Evolutionary conservation across 2,329 filamentous ascomycete genomes (phyloP), one percentile per base, ranked within the genome.

Genomic region (Hypoxylon sp.): DNA sequence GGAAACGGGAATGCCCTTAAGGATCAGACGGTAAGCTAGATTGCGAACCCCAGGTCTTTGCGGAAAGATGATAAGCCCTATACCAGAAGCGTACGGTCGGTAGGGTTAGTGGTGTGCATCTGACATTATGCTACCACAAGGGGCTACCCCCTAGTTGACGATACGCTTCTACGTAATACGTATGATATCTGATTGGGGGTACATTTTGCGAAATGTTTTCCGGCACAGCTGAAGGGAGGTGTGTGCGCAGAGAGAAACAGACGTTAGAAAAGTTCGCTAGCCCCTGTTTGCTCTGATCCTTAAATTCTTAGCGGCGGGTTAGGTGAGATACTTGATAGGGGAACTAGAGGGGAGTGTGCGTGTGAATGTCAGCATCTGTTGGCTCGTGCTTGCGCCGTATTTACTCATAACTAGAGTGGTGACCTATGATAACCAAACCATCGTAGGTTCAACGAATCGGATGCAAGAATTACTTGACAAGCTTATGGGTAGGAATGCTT

Each of bases 271-370:
- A 63, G 26, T 9, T 17, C 44, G 53, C 26, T 51, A 29, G 42
- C 54, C 66, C 63, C 53, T 65, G 61, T 55, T n/a, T 19, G 14
- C 19, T 62, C 33, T 53, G 29, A 65, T 62, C 63, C 60, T 60
- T 59, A 53, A 54, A 29, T 19, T 46, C 51, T 67, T 71, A 71
- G 69, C 69, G 69, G 66, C 69, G 69, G 69, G 69, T 71, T 71
- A 71, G 69, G 69, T 71, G 62, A 71, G 69, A 71, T 71, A 63
- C 56, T 50, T 59, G 19, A 55, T 42, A 53, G 29, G 46, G 52
- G 65, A 58, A 67, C 46, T 42, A 17, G 63, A 57, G 42, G 56
- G 53, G 58, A 39, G 56, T 58, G 57, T 56, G 52, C 26, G 10
- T 19, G 54, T 62, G 33, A 55, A 13, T 58, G 63, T 70, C 53